Evolutionary conservation across 116 monocot genomes (phyloP).

Genomic region (Papilionanthe hybrid): DNA sequence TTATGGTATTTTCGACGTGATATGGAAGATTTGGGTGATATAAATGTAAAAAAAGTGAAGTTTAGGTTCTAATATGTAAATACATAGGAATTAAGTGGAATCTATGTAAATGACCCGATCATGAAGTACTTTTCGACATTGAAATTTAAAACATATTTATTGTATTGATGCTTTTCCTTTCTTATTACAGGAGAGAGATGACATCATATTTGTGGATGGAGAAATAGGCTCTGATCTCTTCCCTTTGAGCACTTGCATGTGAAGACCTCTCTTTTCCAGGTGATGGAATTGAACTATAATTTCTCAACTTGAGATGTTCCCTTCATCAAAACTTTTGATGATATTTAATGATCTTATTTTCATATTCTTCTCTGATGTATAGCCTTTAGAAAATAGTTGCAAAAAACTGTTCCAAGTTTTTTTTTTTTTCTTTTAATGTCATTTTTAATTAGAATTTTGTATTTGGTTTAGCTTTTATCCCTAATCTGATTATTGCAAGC

Average conservation of each 20-base stretch:
- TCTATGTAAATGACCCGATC: too few relatives aligned
- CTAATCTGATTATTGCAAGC: background rate
- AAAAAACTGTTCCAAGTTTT: background rate
- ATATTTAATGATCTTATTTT: background rate
- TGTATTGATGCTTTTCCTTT: background rate
- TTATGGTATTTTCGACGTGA: too few relatives aligned
- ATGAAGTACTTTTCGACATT: too few relatives aligned
- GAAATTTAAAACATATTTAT: too few relatives aligned
- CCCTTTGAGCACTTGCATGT: slow-evolving; percentile 12
- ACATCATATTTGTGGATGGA: slow-evolving; percentile 4
- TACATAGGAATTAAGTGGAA: too few relatives aligned
- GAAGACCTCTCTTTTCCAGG: background rate
- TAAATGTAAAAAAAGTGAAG: too few relatives aligned
- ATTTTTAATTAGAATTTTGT: slow-evolving; percentile 1
- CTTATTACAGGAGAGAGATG: slow-evolving; percentile 10
- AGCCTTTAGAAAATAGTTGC: slow-evolving; percentile 1
- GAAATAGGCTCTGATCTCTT: slow-evolving; percentile 12
- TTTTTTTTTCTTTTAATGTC: background rate
- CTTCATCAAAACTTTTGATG: background rate
- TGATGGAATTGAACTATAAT: background rate
- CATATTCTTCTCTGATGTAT: background rate
- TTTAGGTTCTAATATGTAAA: too few relatives aligned
- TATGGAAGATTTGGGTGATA: too few relatives aligned
- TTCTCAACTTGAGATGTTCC: slow-evolving; percentile 4
- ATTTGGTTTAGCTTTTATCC: background rate